Percentiles rank a stretch among this genome's conserved stretches.
These are phyloP conservation scores for Fusarium acutatum DNA, from an alignment of 2,329 filamentous ascomycete species.

Conservation along the genomic window DNA sequence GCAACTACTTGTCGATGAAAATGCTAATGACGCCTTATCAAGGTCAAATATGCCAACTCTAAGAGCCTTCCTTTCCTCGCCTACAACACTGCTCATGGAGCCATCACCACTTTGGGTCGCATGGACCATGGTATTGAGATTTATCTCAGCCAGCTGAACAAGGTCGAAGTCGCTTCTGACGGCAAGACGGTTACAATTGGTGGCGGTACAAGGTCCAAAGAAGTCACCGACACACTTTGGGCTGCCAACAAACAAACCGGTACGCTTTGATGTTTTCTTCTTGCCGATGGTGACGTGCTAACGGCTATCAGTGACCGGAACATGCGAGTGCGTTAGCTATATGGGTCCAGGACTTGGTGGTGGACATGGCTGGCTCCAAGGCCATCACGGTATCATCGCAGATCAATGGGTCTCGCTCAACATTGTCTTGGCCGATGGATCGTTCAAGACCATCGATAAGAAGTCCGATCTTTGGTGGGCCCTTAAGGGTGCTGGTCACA, in stretches of 20 bases:
- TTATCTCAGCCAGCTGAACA: slow-evolving; percentile 54
- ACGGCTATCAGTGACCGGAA: slow-evolving; percentile 32
- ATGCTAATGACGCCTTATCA: neutral
- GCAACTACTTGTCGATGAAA: accelerated
- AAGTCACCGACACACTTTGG: slow-evolving; percentile 59
- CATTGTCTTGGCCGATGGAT: slow-evolving; percentile 46
- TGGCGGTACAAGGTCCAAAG: slow-evolving; percentile 57
- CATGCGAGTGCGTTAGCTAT: slow-evolving; percentile 42
- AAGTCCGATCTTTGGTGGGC: slow-evolving; percentile 48
- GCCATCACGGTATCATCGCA: slow-evolving; percentile 42
- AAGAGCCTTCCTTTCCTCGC: slow-evolving; percentile 60
- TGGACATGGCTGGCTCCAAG: slow-evolving; percentile 44
- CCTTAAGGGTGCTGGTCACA: slow-evolving; percentile 46
- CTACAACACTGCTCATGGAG: slow-evolving; percentile 61
- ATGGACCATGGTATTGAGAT: slow-evolving; percentile 62
- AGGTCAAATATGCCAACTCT: slow-evolving; percentile 55
- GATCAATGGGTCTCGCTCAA: slow-evolving; percentile 48
- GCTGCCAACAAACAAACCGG: slow-evolving; percentile 59
- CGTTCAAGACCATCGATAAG: slow-evolving; percentile 32
- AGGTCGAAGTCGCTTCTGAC: slow-evolving; percentile 52
- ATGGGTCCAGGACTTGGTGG: slow-evolving; percentile 44
- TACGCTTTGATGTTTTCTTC: slow-evolving; percentile 22
- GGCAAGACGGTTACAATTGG: slow-evolving; percentile 57
- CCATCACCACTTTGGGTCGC: slow-evolving; percentile 56
- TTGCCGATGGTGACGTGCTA: neutral